phyloP scores from a whole-genome alignment of 768 basidiomycete genomes.

The Mycena kentingensis region DNA sequence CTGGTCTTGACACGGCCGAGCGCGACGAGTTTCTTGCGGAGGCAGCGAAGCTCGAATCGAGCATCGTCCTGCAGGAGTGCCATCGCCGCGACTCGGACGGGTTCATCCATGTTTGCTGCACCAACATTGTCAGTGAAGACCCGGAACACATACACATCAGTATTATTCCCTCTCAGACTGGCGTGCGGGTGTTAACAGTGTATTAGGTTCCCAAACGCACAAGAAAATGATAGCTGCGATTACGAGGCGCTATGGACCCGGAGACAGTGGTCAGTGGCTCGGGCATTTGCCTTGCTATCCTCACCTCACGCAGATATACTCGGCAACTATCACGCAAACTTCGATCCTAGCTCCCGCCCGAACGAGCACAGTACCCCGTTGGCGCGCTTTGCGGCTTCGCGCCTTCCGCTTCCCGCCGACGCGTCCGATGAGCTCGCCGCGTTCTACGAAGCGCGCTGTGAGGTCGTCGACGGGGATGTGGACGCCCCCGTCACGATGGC shows the following conservation, averaged over 20 bases:
- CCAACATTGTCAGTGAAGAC: not conserved
- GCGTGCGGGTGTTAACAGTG: not conserved
- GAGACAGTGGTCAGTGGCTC: too few species aligned
- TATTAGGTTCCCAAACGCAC: too few species aligned
- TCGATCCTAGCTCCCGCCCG: not conserved
- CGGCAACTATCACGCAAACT: not conserved
- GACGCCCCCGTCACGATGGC: not conserved
- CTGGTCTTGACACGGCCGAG: not conserved
- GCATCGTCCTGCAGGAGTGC: not conserved
- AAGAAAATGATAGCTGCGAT: too few species aligned
- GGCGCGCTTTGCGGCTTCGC: not conserved
- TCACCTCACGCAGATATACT: not conserved
- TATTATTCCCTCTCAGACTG: not conserved
- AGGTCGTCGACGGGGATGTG: slow-evolving; percentile 3
- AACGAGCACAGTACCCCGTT: not conserved
- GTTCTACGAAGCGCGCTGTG: slow-evolving; percentile 14
- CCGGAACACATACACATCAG: not conserved
- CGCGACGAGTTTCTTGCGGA: not conserved
- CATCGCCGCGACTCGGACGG: not conserved
- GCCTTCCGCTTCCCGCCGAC: not conserved
- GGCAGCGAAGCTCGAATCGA: not conserved
- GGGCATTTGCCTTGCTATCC: not conserved
- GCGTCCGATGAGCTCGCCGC: not conserved
- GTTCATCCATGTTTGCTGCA: not conserved
- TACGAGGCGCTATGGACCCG: too few species aligned